Evolutionary conservation across 768 basidiomycete species (phyloP).

Genomic region (Trametes elegans): DNA sequence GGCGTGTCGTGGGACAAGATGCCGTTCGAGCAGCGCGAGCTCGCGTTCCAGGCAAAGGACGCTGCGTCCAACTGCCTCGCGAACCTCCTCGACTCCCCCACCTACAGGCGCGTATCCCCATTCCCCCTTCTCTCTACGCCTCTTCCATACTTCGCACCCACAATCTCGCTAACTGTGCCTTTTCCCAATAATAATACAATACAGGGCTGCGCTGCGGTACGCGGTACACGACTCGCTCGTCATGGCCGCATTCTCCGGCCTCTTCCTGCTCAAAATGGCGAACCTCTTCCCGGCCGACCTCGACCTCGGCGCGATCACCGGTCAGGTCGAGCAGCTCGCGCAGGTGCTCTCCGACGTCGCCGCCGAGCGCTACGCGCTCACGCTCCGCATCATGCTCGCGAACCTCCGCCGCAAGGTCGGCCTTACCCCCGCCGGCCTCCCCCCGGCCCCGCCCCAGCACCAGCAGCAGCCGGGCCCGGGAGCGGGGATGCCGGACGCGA

Average conservation of each 20-base stretch:
- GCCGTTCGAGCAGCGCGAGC: slow-evolving; percentile 91
- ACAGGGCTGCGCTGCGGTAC: slow-evolving; percentile 83
- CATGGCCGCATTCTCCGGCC: slow-evolving; percentile 85
- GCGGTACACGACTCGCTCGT: slow-evolving; percentile 93
- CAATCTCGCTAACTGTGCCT: background rate
- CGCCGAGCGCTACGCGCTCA: slow-evolving; percentile 92
- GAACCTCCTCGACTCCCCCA: slow-evolving; percentile 77
- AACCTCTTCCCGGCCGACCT: slow-evolving; percentile 86
- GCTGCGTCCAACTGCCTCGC: slow-evolving; percentile 84
- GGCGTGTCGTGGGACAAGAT: slow-evolving; percentile 96
- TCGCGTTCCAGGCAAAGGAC: slow-evolving; percentile 94
- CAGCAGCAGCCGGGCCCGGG: background rate
- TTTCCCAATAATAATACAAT: too few species aligned
- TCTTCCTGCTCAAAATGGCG: slow-evolving; percentile 93
- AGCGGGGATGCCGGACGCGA: slow-evolving; percentile 33
- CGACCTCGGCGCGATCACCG: slow-evolving; percentile 71
- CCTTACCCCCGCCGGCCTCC: slow-evolving; percentile 35
- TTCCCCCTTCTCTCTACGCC: background rate
- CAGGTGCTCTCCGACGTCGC: slow-evolving; percentile 90
- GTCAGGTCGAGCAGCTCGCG: slow-evolving; percentile 87
- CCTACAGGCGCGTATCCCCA: slow-evolving; percentile 57
- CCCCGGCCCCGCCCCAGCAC: slow-evolving; percentile 7
- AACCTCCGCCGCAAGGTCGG: slow-evolving; percentile 89
- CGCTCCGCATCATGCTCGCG: slow-evolving; percentile 90
- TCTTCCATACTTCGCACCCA: background rate